These are phyloP conservation scores for Dioscorea dumetorum DNA, from an alignment of 106 monocot genomes.

Conservation along the genomic window DNA sequence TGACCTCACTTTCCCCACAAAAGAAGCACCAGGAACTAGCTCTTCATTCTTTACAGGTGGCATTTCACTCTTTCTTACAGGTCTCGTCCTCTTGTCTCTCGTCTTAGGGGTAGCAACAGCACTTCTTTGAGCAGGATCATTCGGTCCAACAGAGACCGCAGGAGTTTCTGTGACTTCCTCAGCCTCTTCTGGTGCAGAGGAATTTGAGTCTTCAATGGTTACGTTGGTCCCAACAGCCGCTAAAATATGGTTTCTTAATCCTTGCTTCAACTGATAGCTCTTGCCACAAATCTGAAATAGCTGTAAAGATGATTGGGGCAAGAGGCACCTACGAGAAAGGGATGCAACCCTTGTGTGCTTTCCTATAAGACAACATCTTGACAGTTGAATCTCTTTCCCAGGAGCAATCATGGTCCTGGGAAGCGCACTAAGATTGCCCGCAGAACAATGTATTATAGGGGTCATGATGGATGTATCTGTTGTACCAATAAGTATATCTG, in stretches of 20 bases:
- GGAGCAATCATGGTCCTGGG: conserved; percentile 35
- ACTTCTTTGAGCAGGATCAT: conserved; percentile 14
- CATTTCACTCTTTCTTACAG: conserved; percentile 73
- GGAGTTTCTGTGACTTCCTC: conserved; percentile 19
- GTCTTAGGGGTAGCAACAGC: conserved; percentile 15
- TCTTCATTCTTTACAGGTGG: conserved; percentile 74
- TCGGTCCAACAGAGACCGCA: conserved; percentile 22
- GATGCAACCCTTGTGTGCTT: conserved; percentile 20
- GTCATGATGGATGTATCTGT: conserved; percentile 42
- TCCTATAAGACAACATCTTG: conserved; percentile 22
- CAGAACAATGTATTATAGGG: conserved; percentile 61
- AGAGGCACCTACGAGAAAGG: conserved; percentile 17
- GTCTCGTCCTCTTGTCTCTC: conserved; percentile 37
- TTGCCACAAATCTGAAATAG: conserved; percentile 28
- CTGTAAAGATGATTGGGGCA: conserved; percentile 24
- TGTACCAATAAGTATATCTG: not conserved
- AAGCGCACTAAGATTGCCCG: conserved; percentile 53
- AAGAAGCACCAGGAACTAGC: conserved; percentile 71
- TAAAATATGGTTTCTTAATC: conserved; percentile 24
- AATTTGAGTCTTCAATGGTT: conserved; percentile 51
- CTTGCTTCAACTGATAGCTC: conserved; percentile 16
- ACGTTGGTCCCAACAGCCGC: conserved; percentile 62
- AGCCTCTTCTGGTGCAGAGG: conserved; percentile 28
- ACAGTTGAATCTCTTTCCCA: conserved; percentile 37
- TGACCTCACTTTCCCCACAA: conserved; percentile 89